phyloP scores from a whole-genome alignment of 345 rosid genomes.

The Eucalyptus tenuipes region DNA sequence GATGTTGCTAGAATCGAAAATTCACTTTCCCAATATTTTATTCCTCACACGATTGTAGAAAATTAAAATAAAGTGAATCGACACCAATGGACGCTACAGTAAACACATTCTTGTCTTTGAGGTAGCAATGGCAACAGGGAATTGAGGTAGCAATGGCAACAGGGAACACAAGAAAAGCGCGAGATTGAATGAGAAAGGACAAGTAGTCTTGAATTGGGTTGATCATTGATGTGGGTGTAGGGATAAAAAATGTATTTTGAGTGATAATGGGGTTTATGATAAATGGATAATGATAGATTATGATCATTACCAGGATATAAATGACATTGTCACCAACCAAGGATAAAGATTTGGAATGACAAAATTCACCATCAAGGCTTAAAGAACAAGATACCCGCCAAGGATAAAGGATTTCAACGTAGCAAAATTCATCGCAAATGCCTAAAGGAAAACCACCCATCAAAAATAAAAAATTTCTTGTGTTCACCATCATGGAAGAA shows the following conservation, averaged over 20 bases:
- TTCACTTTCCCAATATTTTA: not conserved
- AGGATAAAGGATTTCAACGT: no score
- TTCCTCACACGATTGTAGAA: not conserved
- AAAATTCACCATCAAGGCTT: no score
- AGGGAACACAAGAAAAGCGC: no score
- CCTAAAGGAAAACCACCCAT: not conserved
- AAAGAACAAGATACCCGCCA: fast-evolving
- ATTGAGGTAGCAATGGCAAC: not conserved
- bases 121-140: not conserved
- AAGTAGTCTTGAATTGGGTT: not conserved
- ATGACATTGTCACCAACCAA: no score
- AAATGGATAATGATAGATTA: no score
- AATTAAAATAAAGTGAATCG: not conserved
- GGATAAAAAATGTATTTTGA: not conserved
- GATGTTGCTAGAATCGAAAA: not conserved
- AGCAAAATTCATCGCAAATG: not conserved
- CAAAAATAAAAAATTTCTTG: no score
- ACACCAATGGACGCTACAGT: not conserved
- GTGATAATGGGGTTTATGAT: not conserved
- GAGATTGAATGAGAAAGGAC: not conserved
- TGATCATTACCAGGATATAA: not conserved
- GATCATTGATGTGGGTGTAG: fast-evolving
- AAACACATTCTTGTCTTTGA: not conserved
- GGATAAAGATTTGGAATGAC: no score
- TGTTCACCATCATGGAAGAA: not conserved